Conservation (phyloP, 1,139 yeast genomes). For the Candida smagusa region DNA sequence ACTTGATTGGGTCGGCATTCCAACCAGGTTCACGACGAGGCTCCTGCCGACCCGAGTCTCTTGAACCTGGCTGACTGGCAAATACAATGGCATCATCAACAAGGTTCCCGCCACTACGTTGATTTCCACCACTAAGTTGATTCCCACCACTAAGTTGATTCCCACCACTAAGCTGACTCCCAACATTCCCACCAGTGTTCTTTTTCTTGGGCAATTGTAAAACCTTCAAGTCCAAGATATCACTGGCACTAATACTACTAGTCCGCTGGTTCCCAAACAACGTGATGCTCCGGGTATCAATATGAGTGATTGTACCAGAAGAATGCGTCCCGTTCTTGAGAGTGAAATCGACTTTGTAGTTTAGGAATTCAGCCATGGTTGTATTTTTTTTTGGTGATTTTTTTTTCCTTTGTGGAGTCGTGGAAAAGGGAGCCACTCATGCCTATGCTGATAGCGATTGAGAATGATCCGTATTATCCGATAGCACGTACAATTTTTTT, state of each 20-base stretch:
- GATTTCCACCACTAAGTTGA: too few relatives aligned
- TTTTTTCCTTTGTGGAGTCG: too few relatives aligned
- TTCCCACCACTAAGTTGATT: background rate
- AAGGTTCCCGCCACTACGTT: too few relatives aligned
- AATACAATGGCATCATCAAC: conserved; percentile 29
- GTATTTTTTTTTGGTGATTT: background rate
- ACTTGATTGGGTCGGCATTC: conserved; percentile 28
- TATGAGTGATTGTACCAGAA: conserved; percentile 46
- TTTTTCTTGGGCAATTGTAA: conserved; percentile 37
- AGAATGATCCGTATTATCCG: too few relatives aligned
- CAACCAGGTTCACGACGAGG: conserved; percentile 1
- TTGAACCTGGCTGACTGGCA: conserved; percentile 15
- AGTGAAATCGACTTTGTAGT: conserved; percentile 50
- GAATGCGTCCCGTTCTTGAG: conserved; percentile 46
- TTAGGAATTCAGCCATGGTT: conserved; percentile 42
- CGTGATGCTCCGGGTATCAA: conserved; percentile 37
- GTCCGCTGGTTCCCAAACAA: conserved; percentile 21
- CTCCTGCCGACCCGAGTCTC: background rate
- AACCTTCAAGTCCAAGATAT: conserved; percentile 49
- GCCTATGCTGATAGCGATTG: too few relatives aligned
- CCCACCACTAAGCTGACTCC: conserved; percentile 1
- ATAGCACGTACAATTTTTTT: too few relatives aligned
- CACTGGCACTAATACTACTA: conserved; percentile 22
- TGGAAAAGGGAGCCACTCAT: too few relatives aligned
- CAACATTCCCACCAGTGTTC: conserved; percentile 9